A percentile compares a stretch with the other conserved stretches of the same genome.
Conservation (phyloP, 805 yeast genomes). For the Candida lessepsii region DNA sequence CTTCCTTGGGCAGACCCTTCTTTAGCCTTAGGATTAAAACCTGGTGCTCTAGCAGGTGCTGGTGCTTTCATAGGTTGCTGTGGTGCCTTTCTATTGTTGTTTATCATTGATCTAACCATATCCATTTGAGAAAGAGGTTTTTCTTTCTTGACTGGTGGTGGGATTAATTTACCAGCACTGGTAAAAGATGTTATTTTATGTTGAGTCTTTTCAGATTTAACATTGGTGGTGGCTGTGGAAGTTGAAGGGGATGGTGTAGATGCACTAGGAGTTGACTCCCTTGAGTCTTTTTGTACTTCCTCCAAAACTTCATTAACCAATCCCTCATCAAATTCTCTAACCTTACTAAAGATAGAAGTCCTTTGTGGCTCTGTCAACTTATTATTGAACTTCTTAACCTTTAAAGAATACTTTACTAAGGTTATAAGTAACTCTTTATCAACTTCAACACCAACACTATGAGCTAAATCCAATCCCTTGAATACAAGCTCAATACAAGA, state of each 20-base stretch:
- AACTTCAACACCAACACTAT: constrained; percentile 49
- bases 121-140: constrained; percentile 7
- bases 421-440: constrained; percentile 53
- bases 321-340: constrained; percentile 51
- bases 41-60: constrained; percentile 50
- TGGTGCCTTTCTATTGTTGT: constrained; percentile 17
- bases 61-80: constrained; percentile 31
- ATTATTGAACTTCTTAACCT: constrained; percentile 66
- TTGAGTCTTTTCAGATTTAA: background rate
- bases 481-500: constrained; percentile 73
- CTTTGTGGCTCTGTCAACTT: constrained; percentile 68
- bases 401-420: constrained; percentile 63
- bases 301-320: constrained; percentile 53
- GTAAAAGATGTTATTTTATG: constrained; percentile 7
- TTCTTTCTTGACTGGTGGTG: constrained; percentile 9
- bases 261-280: constrained; percentile 2
- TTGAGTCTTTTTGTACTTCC: constrained; percentile 24
- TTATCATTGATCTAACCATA: constrained; percentile 13
- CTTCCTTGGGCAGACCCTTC: constrained; percentile 5
- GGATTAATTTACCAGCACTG: background rate
- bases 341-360: constrained; percentile 58
- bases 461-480: constrained; percentile 63
- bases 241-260: constrained; percentile 13
- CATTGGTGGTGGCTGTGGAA: background rate
- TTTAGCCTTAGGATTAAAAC: constrained; percentile 39